These are phyloP conservation scores for Cystoderma amianthinum DNA, from an alignment of 768 basidiomycete genomes.

Conservation along the genomic window DNA sequence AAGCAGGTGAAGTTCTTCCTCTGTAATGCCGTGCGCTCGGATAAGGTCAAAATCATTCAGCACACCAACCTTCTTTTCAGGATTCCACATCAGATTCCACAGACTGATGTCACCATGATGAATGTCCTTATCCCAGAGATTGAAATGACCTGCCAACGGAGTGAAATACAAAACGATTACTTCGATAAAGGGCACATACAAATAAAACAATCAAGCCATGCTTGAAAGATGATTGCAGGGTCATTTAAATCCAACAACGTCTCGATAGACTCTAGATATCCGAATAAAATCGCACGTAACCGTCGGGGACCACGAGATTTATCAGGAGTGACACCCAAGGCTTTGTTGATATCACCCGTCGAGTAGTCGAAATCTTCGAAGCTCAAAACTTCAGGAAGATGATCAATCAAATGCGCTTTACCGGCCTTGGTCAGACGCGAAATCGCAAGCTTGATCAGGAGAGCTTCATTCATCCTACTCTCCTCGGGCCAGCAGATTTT, in stretches of 20 bases:
- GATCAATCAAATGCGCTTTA: not conserved
- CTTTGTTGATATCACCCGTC: not conserved
- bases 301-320: not conserved
- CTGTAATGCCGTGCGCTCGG: too few relatives aligned
- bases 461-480: not conserved
- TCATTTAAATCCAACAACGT: too few relatives aligned
- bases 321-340: not conserved
- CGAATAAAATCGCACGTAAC: not conserved
- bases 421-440: not conserved
- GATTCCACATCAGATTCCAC: conserved; percentile 14
- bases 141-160: conserved; percentile 11
- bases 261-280: not conserved
- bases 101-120: conserved; percentile 17
- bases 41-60: conserved; percentile 19
- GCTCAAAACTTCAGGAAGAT: not conserved
- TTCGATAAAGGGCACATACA: conserved; percentile 6
- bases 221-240: not conserved
- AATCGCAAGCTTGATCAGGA: not conserved
- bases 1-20: too few relatives aligned
- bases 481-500: not conserved
- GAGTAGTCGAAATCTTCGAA: conserved; percentile 1
- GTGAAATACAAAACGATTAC: too few relatives aligned
- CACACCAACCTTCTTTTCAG: conserved; percentile 8
- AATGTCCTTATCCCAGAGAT: conserved; percentile 12
- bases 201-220: not conserved